A percentile compares a stretch with the other conserved stretches of the same genome.
Evolutionary conservation across 2,329 filamentous ascomycete species (phyloP).

Genomic region (Aspergillus caelatus): DNA sequence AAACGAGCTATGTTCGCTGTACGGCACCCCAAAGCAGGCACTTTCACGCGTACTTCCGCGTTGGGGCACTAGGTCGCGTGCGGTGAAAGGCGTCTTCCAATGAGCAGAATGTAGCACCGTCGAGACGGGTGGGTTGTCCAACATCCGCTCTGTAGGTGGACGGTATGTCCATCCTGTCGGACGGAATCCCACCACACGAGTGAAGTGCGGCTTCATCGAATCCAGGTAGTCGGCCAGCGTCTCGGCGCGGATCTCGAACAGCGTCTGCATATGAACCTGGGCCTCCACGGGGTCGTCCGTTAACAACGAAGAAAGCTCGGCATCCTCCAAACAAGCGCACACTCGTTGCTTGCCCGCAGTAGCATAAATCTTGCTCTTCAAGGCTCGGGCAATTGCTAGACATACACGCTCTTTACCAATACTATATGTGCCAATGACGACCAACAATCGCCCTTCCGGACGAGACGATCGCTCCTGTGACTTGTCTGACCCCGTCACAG

Average conservation of each 20-base stretch:
- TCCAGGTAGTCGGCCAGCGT: conserved; percentile 87
- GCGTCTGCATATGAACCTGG: conserved; percentile 95
- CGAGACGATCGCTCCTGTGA: conserved; percentile 31
- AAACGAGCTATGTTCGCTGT: conserved; percentile 94
- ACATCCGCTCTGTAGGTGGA: conserved; percentile 65
- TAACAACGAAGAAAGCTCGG: conserved; percentile 75
- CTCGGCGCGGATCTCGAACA: conserved; percentile 91
- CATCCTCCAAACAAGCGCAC: conserved; percentile 80
- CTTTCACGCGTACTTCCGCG: conserved; percentile 80
- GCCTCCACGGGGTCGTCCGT: conserved; percentile 80
- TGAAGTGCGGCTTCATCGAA: conserved; percentile 78
- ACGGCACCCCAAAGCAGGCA: conserved; percentile 90
- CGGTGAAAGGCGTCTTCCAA: conserved; percentile 76
- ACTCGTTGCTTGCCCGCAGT: conserved; percentile 81
- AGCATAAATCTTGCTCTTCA: conserved; percentile 88
- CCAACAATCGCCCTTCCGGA: conserved; percentile 70
- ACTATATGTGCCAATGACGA: conserved; percentile 94
- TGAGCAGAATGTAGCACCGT: conserved; percentile 67
- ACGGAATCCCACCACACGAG: conserved; percentile 83
- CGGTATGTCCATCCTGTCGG: conserved; percentile 95
- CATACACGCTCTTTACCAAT: conserved; percentile 98
- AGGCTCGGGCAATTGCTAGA: conserved; percentile 82
- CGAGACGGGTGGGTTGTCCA: conserved; percentile 64
- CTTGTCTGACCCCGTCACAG: conserved; percentile 40
- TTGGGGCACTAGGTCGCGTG: conserved; percentile 75